Base-by-base conservation (phyloP, 371 early-diverging fungal genomes). In the Zancudomyces culisetae region DNA sequence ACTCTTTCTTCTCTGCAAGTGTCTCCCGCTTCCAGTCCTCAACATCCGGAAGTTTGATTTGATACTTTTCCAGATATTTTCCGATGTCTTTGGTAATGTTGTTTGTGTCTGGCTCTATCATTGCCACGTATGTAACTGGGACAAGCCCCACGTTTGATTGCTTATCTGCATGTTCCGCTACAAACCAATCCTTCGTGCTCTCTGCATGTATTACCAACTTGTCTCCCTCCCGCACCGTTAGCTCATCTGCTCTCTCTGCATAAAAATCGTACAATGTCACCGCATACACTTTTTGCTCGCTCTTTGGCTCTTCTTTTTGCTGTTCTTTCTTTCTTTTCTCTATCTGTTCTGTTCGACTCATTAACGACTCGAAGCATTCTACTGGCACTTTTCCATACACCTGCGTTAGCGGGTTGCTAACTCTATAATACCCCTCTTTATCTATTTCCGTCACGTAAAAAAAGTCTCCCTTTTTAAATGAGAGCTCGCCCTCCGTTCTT, bases 391-490 rank as follows among this genome's bases (percentile, higher is more conserved):
- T 61, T 3, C 93, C 93, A 28, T 80, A 73, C 8, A 71, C 61
- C 49, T 82, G 77, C n/a, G 78, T 76, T 35, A 78, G 66, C 27
- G 90, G 89, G 58, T 92, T 87, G 45, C 76, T 75, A 1, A 85
- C 93, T 52, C 87, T 83, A 60, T 80, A 92, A 79, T 80, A 84
- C 43, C 75, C 69, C 6, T 57, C 50, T 60, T 86, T 83, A 54
- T 75, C 73, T 46, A 85, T 85, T 39, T 80, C 83, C 23, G 80
- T 73, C 19, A 91, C 92, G 65, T 84, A 85, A 69, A 88, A 90
- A 59, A 89, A 88, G 55, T 92, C 93, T 47, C 90, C 93, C 46
- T 73, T 73, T 41, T 64, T 54, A 60, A 90, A 92, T 13, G 83
- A 77, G 1, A 92, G 69, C 60, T 90, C 87, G 22, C 76, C 72